Evolutionary conservation across 768 basidiomycete species (phyloP).

Genomic region (Serendipita sp.): DNA sequence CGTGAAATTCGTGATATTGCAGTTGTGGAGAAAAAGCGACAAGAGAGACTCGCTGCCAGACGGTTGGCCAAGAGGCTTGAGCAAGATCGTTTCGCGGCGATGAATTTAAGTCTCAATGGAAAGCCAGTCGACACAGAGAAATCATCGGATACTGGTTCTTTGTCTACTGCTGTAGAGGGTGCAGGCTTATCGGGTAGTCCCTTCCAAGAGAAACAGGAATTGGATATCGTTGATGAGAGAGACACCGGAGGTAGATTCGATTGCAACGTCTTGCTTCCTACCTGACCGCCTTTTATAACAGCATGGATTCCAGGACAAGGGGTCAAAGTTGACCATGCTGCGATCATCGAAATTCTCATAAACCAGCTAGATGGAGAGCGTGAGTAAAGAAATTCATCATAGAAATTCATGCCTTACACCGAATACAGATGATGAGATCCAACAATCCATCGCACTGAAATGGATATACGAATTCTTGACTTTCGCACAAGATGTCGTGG

Average conservation of each 20-base stretch:
- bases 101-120: background rate
- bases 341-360: conserved; percentile 86
- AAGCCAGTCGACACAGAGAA: conserved; percentile 26
- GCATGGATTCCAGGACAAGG: conserved; percentile 92
- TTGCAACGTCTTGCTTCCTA: background rate
- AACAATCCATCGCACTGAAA: conserved; percentile 80
- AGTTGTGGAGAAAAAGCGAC: conserved; percentile 46
- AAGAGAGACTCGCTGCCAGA: conserved; percentile 34
- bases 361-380: conserved; percentile 73
- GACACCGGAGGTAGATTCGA: conserved; percentile 43
- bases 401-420: background rate
- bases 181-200: background rate
- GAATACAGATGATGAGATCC: conserved; percentile 72
- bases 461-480: conserved; percentile 86
- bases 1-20: conserved; percentile 82
- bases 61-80: conserved; percentile 26
- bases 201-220: conserved; percentile 19
- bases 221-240: conserved; percentile 35
- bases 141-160: conserved; percentile 43
- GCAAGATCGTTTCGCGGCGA: conserved; percentile 18
- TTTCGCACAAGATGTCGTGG: conserved; percentile 81
- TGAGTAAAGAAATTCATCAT: conserved; percentile 24
- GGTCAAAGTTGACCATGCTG: conserved; percentile 75
- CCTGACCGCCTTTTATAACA: conserved; percentile 15
- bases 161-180: background rate